phyloP scores from a whole-genome alignment of 2,329 filamentous ascomycete genomes.

The Cadophora sp. region DNA sequence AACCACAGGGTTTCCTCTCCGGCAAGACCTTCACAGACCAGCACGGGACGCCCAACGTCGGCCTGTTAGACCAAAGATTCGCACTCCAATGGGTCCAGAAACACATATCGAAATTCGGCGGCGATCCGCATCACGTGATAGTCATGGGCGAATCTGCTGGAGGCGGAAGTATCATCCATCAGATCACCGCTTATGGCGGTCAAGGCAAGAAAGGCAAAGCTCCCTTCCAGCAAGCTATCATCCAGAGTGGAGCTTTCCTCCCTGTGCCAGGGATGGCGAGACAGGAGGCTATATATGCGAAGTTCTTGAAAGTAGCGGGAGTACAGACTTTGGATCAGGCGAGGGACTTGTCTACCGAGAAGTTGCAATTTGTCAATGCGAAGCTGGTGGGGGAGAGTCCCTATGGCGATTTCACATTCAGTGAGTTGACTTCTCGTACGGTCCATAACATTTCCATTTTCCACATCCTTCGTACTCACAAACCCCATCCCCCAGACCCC shows the following conservation, averaged over 20 bases:
- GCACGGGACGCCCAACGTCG: constrained; percentile 55
- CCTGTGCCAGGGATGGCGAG: constrained; percentile 24
- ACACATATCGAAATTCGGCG: constrained; percentile 60
- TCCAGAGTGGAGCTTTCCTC: constrained; percentile 39
- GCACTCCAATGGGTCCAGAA: constrained; percentile 63
- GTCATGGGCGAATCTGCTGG: constrained; percentile 58
- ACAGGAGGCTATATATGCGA: constrained; percentile 33
- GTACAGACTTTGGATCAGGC: constrained; percentile 45
- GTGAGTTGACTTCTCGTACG: too few species aligned
- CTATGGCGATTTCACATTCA: constrained; percentile 51
- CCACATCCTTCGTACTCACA: too few species aligned
- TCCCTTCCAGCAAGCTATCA: constrained; percentile 50
- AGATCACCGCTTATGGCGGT: constrained; percentile 59
- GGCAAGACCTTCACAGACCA: constrained; percentile 48
- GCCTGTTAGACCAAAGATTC: constrained; percentile 59
- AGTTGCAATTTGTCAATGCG: constrained; percentile 26
- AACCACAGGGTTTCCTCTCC: constrained; percentile 43
- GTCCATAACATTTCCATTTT: too few species aligned
- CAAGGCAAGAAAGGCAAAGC: constrained; percentile 31
- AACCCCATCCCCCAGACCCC: constrained; percentile 43
- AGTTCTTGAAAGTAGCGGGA: constrained; percentile 44
- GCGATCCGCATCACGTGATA: constrained; percentile 55
- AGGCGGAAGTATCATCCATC: constrained; percentile 58
- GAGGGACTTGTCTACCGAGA: constrained; percentile 28
- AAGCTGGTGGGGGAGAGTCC: constrained; percentile 46